Evolutionary conservation across 2,329 filamentous ascomycete genomes (phyloP).

Genomic region (Calonectria fujianensis): DNA sequence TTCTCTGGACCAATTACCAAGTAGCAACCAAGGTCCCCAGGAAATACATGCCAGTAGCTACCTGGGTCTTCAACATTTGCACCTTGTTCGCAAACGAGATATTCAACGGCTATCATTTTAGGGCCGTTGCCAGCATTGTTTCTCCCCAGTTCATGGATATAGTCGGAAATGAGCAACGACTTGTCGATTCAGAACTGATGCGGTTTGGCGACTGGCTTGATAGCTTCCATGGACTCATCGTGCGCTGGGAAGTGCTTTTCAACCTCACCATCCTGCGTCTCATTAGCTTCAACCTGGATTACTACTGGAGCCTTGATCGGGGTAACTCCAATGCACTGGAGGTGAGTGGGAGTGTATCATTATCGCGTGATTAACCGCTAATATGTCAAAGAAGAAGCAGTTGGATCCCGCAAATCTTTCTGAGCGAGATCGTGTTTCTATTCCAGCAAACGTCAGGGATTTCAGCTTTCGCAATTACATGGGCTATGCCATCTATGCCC

Average conservation of each 20-base stretch:
- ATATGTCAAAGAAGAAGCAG: conserved; percentile 95
- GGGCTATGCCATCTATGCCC: conserved; percentile 92
- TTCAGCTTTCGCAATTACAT: conserved; percentile 91
- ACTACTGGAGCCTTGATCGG: conserved; percentile 90
- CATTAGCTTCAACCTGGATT: conserved; percentile 97
- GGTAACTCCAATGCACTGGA: conserved; percentile 81
- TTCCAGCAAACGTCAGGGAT: conserved; percentile 81
- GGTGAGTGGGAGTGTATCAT: conserved; percentile 74
- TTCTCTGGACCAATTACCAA: conserved; percentile 88
- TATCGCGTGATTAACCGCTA: conserved; percentile 65
- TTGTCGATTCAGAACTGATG: conserved; percentile 66
- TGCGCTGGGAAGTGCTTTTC: conserved; percentile 97
- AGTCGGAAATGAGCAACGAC: conserved; percentile 45
- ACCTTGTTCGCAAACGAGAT: conserved; percentile 94
- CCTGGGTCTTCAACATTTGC: conserved; percentile 92
- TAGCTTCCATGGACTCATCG: conserved; percentile 86
- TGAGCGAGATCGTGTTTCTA: conserved; percentile 88
- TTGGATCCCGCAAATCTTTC: conserved; percentile 90
- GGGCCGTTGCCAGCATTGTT: conserved; percentile 74
- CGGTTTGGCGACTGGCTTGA: conserved; percentile 85
- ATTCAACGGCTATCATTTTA: conserved; percentile 83
- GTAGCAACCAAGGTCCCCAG: conserved; percentile 84
- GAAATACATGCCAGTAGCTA: conserved; percentile 81
- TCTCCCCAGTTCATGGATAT: conserved; percentile 60
- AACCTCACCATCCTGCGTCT: conserved; percentile 94